Evolutionary conservation across 1,284 basidiomycete genomes (phyloP).

Genomic region (Austroboletus sp.): DNA sequence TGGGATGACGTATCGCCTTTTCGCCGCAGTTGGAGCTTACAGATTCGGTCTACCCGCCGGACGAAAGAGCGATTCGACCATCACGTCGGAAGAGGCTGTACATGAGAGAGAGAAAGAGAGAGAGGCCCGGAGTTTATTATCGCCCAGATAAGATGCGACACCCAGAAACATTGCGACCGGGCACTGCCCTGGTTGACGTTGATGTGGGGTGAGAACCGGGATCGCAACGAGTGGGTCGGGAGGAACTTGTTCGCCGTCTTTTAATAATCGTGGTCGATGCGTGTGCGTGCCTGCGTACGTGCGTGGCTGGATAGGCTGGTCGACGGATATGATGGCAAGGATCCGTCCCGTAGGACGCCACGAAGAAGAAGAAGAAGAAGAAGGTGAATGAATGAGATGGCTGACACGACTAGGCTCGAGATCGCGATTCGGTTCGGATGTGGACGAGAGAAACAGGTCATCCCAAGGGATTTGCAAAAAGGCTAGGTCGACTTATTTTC

Average conservation of each 20-base stretch:
- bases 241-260: not conserved
- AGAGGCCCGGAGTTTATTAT: not conserved
- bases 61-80: not conserved
- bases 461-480: no score
- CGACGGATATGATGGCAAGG: no score
- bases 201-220: not conserved
- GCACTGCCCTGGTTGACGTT: not conserved
- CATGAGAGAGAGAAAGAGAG: not conserved
- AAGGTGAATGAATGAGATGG: no score
- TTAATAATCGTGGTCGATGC: not conserved
- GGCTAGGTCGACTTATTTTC: no score
- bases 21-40: slow-evolving; percentile 7
- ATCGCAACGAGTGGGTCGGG: no score
- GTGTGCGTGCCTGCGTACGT: not conserved
- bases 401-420: no score
- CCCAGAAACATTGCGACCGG: not conserved
- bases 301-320: not conserved
- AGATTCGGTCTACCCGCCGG: not conserved
- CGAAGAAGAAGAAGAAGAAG: no score
- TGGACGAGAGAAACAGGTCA: no score
- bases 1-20: slow-evolving; percentile 11
- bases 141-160: not conserved
- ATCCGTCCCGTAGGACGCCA: no score
- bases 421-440: no score
- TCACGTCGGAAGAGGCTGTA: not conserved